A percentile compares a stretch with the other conserved stretches of the same genome.
phyloP scores from a whole-genome alignment of 805 yeast species.

The Candida xyloterini region DNA sequence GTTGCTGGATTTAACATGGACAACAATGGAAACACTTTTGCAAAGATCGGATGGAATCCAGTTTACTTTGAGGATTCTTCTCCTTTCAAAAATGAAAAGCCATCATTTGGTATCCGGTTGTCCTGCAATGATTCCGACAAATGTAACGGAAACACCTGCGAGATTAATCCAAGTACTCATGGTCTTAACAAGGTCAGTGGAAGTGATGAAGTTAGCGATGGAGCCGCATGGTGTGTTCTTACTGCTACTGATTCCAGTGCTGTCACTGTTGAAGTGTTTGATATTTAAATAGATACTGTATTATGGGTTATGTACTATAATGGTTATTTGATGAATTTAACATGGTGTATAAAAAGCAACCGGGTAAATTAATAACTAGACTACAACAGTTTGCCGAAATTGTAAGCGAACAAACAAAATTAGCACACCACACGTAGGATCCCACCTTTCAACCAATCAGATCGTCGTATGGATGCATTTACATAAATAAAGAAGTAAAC shows the following conservation, averaged over 20 bases:
- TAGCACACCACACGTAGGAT: too few relatives aligned
- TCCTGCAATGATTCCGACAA: constrained; percentile 66
- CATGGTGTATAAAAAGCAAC: too few relatives aligned
- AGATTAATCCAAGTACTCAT: constrained; percentile 66
- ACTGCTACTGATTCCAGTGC: constrained; percentile 63
- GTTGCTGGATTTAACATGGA: constrained; percentile 92
- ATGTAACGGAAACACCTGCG: constrained; percentile 79
- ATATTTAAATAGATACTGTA: constrained; percentile 10
- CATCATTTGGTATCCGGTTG: constrained; percentile 68
- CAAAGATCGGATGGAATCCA: constrained; percentile 92
- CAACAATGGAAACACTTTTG: constrained; percentile 62
- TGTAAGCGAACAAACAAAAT: too few relatives aligned
- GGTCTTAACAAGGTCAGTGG: constrained; percentile 53
- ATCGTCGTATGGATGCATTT: too few relatives aligned
- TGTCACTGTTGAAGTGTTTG: constrained; percentile 74
- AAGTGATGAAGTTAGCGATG: constrained; percentile 40
- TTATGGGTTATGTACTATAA: neutral
- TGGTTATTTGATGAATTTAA: neutral
- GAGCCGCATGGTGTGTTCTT: constrained; percentile 79
- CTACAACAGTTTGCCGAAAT: too few relatives aligned
- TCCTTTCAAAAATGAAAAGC: constrained; percentile 54
- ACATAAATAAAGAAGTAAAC: too few relatives aligned
- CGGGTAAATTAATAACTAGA: too few relatives aligned
- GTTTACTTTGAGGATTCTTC: constrained; percentile 60
- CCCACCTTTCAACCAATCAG: too few relatives aligned